Conservation (phyloP, 805 yeast species). For the Saccharomyces kudriavzevii region DNA sequence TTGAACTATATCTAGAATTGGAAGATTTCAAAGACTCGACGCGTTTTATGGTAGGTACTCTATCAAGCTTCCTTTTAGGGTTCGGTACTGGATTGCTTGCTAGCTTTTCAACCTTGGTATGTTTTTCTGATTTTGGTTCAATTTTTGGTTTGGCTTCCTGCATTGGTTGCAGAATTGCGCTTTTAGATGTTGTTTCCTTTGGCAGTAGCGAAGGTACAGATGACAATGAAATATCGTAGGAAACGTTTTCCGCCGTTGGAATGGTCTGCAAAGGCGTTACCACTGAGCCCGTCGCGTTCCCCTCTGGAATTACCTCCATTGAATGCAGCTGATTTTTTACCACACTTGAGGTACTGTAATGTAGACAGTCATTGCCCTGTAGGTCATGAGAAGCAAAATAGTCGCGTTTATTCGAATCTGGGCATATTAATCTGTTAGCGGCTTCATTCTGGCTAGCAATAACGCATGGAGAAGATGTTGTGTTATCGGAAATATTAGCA, state of each 20-base stretch:
- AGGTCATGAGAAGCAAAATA: background rate
- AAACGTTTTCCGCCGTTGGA: slow-evolving; percentile 26
- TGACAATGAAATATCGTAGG: slow-evolving; percentile 21
- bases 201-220: slow-evolving; percentile 1
- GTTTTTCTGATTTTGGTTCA: background rate
- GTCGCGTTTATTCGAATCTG: background rate
- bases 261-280: slow-evolving; percentile 15
- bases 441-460: background rate
- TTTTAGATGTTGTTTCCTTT: background rate
- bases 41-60: slow-evolving; percentile 15
- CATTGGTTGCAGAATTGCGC: background rate
- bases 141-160: background rate
- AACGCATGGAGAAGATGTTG: slow-evolving; percentile 17
- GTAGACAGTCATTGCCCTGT: background rate
- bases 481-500: slow-evolving; percentile 33
- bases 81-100: background rate
- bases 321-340: slow-evolving; percentile 1
- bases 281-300: slow-evolving; percentile 7
- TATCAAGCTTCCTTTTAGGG: background rate
- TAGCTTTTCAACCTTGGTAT: background rate
- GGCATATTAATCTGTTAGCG: background rate
- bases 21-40: slow-evolving; percentile 7
- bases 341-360: background rate
- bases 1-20: background rate
- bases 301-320: slow-evolving; percentile 18